Evolutionary conservation across 805 yeast genomes (phyloP).

Genomic region (Scheffersomyces lignosus): DNA sequence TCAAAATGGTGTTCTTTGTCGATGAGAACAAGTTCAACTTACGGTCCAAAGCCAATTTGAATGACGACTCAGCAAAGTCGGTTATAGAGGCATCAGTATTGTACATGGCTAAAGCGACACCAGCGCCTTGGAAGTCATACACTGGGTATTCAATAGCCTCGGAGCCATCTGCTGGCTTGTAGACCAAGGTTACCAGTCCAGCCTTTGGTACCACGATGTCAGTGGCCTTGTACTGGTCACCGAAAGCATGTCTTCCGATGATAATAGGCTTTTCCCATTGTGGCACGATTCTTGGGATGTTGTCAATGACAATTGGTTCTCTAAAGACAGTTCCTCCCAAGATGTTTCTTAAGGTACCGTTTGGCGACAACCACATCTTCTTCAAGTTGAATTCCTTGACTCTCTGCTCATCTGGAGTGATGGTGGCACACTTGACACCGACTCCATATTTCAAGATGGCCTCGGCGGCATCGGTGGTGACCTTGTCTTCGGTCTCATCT

Average conservation of each 20-base stretch:
- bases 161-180: conserved; percentile 61
- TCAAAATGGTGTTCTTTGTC: conserved; percentile 79
- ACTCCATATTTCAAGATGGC: conserved; percentile 76
- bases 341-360: conserved; percentile 81
- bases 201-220: conserved; percentile 67
- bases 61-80: conserved; percentile 80
- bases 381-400: conserved; percentile 71
- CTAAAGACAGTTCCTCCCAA: conserved; percentile 83
- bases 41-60: conserved; percentile 67
- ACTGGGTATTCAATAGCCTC: conserved; percentile 50
- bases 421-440: conserved; percentile 83
- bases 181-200: conserved; percentile 66
- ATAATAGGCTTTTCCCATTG: conserved; percentile 82
- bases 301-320: conserved; percentile 78
- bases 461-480: conserved; percentile 76
- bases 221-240: conserved; percentile 83
- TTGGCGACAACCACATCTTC: conserved; percentile 85
- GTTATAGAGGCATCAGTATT: conserved; percentile 76
- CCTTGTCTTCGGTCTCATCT: conserved; percentile 69
- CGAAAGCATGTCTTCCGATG: conserved; percentile 84
- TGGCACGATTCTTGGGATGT: conserved; percentile 74
- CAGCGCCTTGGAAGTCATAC: conserved; percentile 62
- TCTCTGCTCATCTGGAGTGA: conserved; percentile 80
- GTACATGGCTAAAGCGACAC: conserved; percentile 82
- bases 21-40: conserved; percentile 65